phyloP scores from a whole-genome alignment of 2,329 filamentous ascomycete species.

The Paecilomyces niveus region DNA sequence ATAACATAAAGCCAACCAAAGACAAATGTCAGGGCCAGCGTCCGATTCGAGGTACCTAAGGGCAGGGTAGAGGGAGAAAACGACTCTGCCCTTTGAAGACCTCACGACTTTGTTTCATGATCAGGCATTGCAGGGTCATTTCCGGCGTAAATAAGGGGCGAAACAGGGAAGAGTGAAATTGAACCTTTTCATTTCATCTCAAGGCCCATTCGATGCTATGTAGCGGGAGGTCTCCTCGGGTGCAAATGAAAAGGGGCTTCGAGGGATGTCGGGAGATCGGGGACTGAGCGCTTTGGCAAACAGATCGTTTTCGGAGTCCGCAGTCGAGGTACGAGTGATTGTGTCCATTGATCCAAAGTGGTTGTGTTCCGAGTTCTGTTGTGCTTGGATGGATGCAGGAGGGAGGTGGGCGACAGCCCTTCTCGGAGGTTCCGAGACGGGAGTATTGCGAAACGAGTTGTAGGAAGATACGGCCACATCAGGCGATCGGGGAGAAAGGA shows the following conservation, averaged over 20 bases:
- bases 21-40: neutral
- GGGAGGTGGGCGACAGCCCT: constrained; percentile 29
- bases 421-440: constrained; percentile 10
- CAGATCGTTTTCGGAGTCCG: constrained; percentile 66
- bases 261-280: constrained; percentile 75
- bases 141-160: neutral
- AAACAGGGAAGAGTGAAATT: neutral
- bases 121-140: neutral
- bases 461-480: constrained; percentile 59
- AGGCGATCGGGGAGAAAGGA: constrained; percentile 55
- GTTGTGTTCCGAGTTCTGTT: constrained; percentile 22
- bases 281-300: constrained; percentile 86
- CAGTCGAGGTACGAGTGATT: constrained; percentile 25
- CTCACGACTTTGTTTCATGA: neutral
- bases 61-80: neutral
- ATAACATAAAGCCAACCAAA: neutral
- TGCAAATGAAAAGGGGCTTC: constrained; percentile 67
- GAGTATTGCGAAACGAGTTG: constrained; percentile 43
- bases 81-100: neutral
- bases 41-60: neutral
- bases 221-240: constrained; percentile 30
- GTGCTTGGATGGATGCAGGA: constrained; percentile 29
- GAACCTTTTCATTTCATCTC: neutral
- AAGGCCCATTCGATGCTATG: constrained; percentile 1
- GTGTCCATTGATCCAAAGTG: constrained; percentile 24